phyloP scores from a whole-genome alignment of 306 rosid genomes.

The Clitoria ternatea region DNA sequence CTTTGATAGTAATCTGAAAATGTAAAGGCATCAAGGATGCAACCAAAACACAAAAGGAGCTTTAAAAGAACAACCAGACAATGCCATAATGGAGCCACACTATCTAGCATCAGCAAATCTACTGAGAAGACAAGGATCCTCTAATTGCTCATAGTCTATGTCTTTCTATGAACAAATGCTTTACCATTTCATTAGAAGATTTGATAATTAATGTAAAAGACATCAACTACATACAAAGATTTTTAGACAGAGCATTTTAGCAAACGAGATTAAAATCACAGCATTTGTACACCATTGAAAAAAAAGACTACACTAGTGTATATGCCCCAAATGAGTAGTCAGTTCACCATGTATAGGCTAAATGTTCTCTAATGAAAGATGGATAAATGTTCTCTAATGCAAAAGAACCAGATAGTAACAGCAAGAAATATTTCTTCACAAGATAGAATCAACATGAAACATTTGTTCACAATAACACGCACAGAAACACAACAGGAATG shows the following conservation, averaged over 20 bases:
- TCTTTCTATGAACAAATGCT: background rate
- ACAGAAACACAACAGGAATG: background rate
- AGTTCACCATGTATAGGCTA: background rate
- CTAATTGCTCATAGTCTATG: background rate
- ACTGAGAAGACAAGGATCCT: background rate
- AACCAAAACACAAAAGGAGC: background rate
- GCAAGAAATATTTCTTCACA: constrained; percentile 1
- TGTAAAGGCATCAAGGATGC: constrained; percentile 10
- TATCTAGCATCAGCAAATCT: background rate
- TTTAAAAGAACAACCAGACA: background rate
- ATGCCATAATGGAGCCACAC: background rate
- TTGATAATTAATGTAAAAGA: background rate
- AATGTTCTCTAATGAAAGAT: constrained; percentile 2
- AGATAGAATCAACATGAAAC: constrained; percentile 1
- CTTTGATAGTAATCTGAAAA: constrained; percentile 66
- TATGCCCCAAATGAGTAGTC: background rate
- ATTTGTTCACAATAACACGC: background rate
- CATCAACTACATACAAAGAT: background rate
- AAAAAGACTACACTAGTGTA: background rate
- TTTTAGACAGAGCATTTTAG: background rate
- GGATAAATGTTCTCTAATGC: background rate
- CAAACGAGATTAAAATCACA: constrained; percentile 4
- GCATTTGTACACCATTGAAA: background rate
- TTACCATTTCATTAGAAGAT: background rate
- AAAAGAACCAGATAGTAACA: constrained; percentile 1